Evolutionary conservation across 2,329 filamentous ascomycete species (phyloP).

Genomic region (Sporothrix mexicana): DNA sequence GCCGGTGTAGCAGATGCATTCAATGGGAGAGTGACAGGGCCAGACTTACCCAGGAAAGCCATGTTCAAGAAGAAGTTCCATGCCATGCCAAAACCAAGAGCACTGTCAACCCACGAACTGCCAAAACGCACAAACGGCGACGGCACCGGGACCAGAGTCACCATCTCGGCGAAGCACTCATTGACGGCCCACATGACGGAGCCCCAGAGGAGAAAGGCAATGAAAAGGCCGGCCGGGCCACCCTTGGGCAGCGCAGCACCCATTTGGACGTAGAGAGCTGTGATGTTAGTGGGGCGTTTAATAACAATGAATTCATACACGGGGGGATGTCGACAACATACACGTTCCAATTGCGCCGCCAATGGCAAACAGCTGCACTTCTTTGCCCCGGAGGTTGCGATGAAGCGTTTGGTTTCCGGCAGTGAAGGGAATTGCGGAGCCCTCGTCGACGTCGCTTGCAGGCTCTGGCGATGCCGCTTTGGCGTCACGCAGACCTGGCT

Average conservation of each 20-base stretch:
- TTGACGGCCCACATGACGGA: constrained; percentile 63
- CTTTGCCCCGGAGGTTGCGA: constrained; percentile 34
- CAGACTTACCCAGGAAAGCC: constrained; percentile 51
- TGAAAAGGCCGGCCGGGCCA: constrained; percentile 63
- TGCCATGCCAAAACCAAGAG: constrained; percentile 53
- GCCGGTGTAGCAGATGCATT: background rate
- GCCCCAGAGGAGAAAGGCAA: constrained; percentile 65
- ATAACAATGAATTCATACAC: too few species aligned
- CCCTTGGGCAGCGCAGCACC: constrained; percentile 63
- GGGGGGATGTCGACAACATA: too few species aligned
- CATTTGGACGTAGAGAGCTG: constrained; percentile 64
- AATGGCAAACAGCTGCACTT: constrained; percentile 52
- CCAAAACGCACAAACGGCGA: constrained; percentile 79
- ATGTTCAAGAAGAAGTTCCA: constrained; percentile 60
- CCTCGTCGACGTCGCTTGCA: constrained; percentile 27
- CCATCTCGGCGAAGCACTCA: constrained; percentile 71
- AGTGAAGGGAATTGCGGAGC: background rate
- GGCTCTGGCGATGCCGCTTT: background rate
- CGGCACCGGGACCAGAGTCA: constrained; percentile 76
- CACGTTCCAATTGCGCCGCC: constrained; percentile 67
- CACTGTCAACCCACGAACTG: constrained; percentile 48
- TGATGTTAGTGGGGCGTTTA: too few species aligned
- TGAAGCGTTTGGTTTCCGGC: constrained; percentile 35
- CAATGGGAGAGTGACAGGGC: background rate
- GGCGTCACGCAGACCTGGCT: background rate